Conservation (phyloP, 768 basidiomycete species). For the Rhodocollybia butyracea region DNA sequence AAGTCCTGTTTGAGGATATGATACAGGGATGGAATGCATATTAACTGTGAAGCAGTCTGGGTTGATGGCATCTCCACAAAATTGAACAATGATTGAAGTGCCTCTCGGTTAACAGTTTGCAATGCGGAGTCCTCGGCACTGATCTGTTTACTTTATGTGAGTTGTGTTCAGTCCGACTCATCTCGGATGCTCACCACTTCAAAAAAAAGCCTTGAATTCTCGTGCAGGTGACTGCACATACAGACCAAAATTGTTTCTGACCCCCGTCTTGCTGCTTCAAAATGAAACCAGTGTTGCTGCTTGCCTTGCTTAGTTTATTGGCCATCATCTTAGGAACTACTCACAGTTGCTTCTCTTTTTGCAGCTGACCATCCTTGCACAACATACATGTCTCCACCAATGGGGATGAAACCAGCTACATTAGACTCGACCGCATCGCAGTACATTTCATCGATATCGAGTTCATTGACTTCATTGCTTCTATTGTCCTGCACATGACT, state of each 20-base stretch:
- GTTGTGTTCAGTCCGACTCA: too few relatives aligned
- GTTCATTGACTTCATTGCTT: background rate
- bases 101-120: background rate
- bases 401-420: background rate
- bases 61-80: background rate
- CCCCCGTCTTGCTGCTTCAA: too few relatives aligned
- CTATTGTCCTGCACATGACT: background rate
- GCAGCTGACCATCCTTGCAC: background rate
- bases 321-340: too few relatives aligned
- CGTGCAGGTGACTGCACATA: background rate
- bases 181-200: background rate
- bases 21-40: background rate
- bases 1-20: background rate
- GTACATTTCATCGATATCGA: background rate
- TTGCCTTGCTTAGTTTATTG: background rate
- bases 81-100: background rate
- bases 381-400: background rate
- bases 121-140: background rate
- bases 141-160: too few relatives aligned
- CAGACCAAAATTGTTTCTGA: background rate
- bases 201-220: background rate
- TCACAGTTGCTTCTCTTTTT: background rate
- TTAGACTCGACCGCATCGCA: background rate
- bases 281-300: too few relatives aligned
- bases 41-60: background rate